A percentile compares a stretch with the other conserved stretches of the same genome.
Conservation (phyloP, 305 asterid species). For the Salvia sclarea region DNA sequence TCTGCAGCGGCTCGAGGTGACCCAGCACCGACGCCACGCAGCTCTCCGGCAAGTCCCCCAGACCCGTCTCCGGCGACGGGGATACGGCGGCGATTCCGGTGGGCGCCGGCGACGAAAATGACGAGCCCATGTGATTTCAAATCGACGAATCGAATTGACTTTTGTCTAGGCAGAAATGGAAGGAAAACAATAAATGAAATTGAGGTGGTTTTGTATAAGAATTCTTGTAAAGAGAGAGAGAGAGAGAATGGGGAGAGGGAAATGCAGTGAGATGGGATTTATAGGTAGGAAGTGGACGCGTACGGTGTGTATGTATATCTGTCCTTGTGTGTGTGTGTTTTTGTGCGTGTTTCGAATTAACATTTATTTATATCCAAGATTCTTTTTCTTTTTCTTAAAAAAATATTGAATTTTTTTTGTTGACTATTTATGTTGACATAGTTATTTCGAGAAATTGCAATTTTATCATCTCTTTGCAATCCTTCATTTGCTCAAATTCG, state of each 20-base stretch:
- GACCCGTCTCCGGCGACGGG: constrained; percentile 39
- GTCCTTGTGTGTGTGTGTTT: not conserved
- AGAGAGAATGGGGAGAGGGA: not conserved
- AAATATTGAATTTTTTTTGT: too few species aligned
- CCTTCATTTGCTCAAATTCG: not conserved
- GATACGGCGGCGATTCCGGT: constrained; percentile 18
- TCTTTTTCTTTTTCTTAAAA: not conserved
- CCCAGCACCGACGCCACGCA: constrained; percentile 72
- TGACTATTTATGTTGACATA: constrained; percentile 9
- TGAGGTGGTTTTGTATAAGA: too few species aligned
- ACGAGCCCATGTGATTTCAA: constrained; percentile 53
- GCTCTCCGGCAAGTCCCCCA: constrained; percentile 87
- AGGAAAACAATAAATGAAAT: not conserved
- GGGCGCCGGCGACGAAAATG: constrained; percentile 44
- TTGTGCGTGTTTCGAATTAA: not conserved
- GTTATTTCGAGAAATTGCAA: not conserved
- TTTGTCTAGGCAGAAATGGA: not conserved
- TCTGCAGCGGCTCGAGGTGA: constrained; percentile 83
- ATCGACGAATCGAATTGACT: not conserved
- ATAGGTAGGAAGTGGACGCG: constrained; percentile 34
- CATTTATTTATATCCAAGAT: not conserved
- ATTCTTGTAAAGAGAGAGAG: constrained; percentile 6
- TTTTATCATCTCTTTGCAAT: not conserved
- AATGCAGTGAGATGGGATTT: constrained; percentile 22
- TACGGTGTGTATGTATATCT: constrained; percentile 16